Evolutionary conservation across 2,329 filamentous ascomycete genomes (phyloP), one percentile per base, ranked within the genome.

Genomic region (Sclerotinia spermophila): DNA sequence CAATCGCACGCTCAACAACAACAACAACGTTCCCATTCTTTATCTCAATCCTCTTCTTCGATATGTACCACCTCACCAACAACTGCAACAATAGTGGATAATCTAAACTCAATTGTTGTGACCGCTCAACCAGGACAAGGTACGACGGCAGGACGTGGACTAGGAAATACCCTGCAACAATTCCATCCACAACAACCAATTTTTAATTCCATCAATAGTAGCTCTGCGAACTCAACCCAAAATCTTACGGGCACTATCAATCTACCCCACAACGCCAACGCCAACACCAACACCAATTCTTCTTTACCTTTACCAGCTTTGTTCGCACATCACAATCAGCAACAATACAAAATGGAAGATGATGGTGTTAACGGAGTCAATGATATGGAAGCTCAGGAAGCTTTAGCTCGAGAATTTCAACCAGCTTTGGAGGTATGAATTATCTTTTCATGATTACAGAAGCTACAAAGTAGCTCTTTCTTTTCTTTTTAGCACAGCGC

Each of bases 361-460:
- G 35, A 51, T 27, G 66, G 67, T 15, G 56, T 71, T 51, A 71
- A 71, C 61, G 68, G 67, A 21, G 48, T 71, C 45, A 71, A 71
- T 56, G 77, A 79, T 68, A 44, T 80, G 59, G 78, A 76, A 17
- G 87, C 86, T 67, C 87, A 90, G 79, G 86, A 90, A 79, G 86
- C 85, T 61, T 84, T 88, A 42, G 88, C 88, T 15, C 81, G 85
- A 70, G 84, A 87, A 53, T 90, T 88, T 77, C 84, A 86, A 72
- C 86, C 87, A 10, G 80, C 84, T n/a, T 80, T 86, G 56, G 81
- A 86, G 81, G 88, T 89, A 81, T 77, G 83, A 77, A 69, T 35
- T 48, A 21, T 24, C 30, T 62, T 62, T 42, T 17, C 2, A n/a
- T 24, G 21, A 53, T n/a, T 15, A 10, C n/a, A 13, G 42, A 42